phyloP scores from a whole-genome alignment of 1,284 basidiomycete genomes.

The Trametes polyzona region DNA sequence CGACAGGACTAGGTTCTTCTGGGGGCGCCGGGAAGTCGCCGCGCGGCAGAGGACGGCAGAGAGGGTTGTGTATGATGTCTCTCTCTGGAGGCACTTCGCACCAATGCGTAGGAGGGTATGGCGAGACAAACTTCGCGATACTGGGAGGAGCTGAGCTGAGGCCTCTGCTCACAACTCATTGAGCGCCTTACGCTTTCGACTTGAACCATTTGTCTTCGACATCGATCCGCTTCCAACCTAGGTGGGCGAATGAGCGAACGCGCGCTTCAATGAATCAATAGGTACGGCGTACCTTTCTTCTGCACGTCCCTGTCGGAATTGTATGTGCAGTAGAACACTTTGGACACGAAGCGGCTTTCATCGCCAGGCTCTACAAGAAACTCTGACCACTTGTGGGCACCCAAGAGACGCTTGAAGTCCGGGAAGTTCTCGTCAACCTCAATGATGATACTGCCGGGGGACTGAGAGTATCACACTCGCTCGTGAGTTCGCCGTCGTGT shows the following conservation, averaged over 20 bases:
- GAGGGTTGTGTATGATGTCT: constrained; percentile 53
- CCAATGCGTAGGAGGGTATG: constrained; percentile 59
- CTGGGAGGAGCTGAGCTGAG: not conserved
- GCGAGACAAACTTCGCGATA: constrained; percentile 44
- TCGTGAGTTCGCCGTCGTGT: not conserved
- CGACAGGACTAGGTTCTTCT: constrained; percentile 11
- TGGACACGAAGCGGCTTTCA: constrained; percentile 44
- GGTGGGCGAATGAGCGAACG: not conserved
- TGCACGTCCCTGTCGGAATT: constrained; percentile 48
- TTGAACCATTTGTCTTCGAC: constrained; percentile 59
- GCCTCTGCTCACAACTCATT: not conserved
- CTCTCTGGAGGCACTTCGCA: constrained; percentile 54
- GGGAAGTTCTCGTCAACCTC: constrained; percentile 52
- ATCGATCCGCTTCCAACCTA: constrained; percentile 69
- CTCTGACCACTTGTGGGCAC: constrained; percentile 65
- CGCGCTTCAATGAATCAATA: not conserved
- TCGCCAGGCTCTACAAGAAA: constrained; percentile 54
- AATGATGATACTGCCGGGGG: constrained; percentile 65
- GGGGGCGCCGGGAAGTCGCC: constrained; percentile 17
- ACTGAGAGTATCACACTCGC: constrained; percentile 40
- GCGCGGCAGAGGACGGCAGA: constrained; percentile 65
- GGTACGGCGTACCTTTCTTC: constrained; percentile 44
- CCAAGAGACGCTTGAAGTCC: constrained; percentile 54
- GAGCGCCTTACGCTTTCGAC: constrained; percentile 8
- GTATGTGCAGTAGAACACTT: constrained; percentile 60